phyloP scores from a whole-genome alignment of 352 stramenopile genomes.

The Elongisporangium prolatum region DNA sequence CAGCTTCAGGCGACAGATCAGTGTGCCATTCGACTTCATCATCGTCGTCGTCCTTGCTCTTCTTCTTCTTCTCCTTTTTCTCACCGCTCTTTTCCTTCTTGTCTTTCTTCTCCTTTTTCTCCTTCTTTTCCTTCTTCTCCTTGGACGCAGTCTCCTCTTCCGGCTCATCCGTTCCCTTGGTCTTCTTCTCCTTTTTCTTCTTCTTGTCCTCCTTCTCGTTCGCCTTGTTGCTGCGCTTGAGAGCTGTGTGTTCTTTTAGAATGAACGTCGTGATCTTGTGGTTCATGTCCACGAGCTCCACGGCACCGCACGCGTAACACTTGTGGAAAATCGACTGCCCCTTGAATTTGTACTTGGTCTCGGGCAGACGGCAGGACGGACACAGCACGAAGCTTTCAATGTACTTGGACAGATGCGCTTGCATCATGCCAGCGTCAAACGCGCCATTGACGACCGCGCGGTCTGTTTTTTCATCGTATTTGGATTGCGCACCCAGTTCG shows the following conservation, averaged over 20 bases:
- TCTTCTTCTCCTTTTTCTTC: slow-evolving; percentile 60
- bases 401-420: slow-evolving; percentile 97
- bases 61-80: slow-evolving; percentile 79
- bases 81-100: slow-evolving; percentile 46
- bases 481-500: slow-evolving; percentile 98
- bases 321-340: slow-evolving; percentile 96
- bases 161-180: slow-evolving; percentile 47
- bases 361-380: slow-evolving; percentile 94
- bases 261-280: slow-evolving; percentile 99
- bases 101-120: slow-evolving; percentile 68
- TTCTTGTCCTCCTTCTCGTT: slow-evolving; percentile 87
- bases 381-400: slow-evolving; percentile 99
- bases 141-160: slow-evolving; percentile 59
- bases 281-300: slow-evolving; percentile 97
- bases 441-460: slow-evolving; percentile 96
- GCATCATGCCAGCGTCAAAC: slow-evolving; percentile 91
- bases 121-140: slow-evolving; percentile 61
- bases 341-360: slow-evolving; percentile 99
- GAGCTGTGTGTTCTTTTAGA: slow-evolving; percentile 93
- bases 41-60: slow-evolving; percentile 65
- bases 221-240: slow-evolving; percentile 82
- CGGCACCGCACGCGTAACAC: slow-evolving; percentile 96
- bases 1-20: slow-evolving; percentile 75
- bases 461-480: slow-evolving; percentile 95
- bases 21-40: slow-evolving; percentile 85